Conservation (phyloP, 1,139 yeast genomes). For the Hansenula sp. region DNA sequence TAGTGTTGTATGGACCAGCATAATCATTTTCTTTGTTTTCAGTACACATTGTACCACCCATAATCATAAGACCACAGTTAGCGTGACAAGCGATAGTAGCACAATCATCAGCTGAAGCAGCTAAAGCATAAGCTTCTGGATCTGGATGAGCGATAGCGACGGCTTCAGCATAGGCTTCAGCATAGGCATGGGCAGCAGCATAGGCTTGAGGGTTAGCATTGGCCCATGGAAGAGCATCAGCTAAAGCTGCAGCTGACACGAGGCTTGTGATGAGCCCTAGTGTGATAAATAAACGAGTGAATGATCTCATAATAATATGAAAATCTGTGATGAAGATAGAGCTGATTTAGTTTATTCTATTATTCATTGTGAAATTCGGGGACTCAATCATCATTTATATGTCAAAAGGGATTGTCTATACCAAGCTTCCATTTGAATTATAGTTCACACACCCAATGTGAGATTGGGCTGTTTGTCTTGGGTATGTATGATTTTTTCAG, state of each 20-base stretch:
- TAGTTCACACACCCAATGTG: too few species aligned
- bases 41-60: slow-evolving; percentile 23
- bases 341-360: too few species aligned
- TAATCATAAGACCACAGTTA: slow-evolving; percentile 24
- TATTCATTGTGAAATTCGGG: too few species aligned
- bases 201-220: slow-evolving; percentile 17
- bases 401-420: too few species aligned
- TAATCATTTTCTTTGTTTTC: slow-evolving; percentile 15
- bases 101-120: slow-evolving; percentile 16
- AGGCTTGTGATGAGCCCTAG: slow-evolving; percentile 2
- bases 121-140: slow-evolving; percentile 21
- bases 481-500: too few species aligned
- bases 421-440: too few species aligned
- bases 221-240: slow-evolving; percentile 18
- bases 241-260: slow-evolving; percentile 1
- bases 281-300: slow-evolving; percentile 2
- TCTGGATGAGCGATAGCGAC: slow-evolving; percentile 22
- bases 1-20: slow-evolving; percentile 22
- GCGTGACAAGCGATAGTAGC: slow-evolving; percentile 26
- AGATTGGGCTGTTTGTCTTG: too few species aligned
- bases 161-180: slow-evolving; percentile 20
- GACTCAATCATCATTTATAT: too few species aligned
- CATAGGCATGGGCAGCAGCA: slow-evolving; percentile 18
- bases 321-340: too few species aligned
- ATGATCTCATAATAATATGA: not conserved